Conservation (phyloP, 371 early-diverging fungal species). For the Batrachochytrium dendrobatidis region DNA sequence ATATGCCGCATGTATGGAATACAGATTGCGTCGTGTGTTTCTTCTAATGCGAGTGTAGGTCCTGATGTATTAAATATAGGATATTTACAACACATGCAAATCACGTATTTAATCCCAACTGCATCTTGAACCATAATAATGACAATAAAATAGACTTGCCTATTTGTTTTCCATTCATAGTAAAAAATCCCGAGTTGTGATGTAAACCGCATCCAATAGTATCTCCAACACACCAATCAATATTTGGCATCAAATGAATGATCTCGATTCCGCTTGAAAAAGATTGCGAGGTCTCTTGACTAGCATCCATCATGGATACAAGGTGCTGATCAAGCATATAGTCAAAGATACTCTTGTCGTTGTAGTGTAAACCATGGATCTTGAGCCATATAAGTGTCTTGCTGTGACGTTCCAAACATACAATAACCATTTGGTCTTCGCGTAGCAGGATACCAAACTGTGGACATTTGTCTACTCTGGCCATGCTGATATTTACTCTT, state of each 20-base stretch:
- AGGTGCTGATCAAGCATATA: background rate
- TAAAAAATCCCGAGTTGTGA: background rate
- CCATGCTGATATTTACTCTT: too few relatives aligned
- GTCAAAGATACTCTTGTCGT: too few relatives aligned
- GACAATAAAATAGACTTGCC: too few relatives aligned
- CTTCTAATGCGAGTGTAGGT: too few relatives aligned
- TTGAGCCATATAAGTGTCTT: background rate
- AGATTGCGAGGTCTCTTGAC: background rate
- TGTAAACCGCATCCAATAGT: background rate
- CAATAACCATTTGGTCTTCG: background rate
- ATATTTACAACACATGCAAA: too few relatives aligned
- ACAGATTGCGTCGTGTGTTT: background rate
- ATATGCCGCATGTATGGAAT: background rate
- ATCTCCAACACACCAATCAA: background rate
- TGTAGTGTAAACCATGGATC: background rate
- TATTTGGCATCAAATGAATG: background rate
- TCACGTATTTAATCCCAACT: too few relatives aligned
- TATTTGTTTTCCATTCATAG: background rate
- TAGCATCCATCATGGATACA: background rate
- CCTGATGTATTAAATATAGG: too few relatives aligned
- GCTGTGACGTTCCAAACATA: background rate
- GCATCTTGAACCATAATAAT: too few relatives aligned
- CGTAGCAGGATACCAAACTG: background rate
- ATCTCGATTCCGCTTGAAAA: background rate
- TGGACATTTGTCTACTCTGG: background rate